Evolutionary conservation across 169 alveolate species (phyloP), one percentile per base, ranked within the genome.

Genomic region (Plasmodium blacklocki): DNA sequence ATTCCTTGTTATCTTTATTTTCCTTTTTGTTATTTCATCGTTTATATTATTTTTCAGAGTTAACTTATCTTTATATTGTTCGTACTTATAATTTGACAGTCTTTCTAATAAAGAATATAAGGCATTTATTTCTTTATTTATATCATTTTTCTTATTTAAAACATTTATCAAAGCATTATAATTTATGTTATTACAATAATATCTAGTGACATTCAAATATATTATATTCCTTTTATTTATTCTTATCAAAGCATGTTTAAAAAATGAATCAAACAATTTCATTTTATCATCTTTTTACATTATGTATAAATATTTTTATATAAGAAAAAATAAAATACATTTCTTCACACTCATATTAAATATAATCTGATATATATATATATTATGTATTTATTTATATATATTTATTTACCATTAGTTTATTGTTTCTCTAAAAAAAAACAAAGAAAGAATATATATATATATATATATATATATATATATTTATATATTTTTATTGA

Each of bases 261-360:
- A 64, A 50, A 62, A 19, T 49, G 45, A 15, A 58, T 43, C 49
- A 56, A 63, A 64, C 21, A 64, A 76, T 76, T 76, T 76, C 89
- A 76, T 76, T 76, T 76, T 76, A 50, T 59, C 88, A 74, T 74
- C 47, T 62, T 74, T 32, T 32, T 32, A 32, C 45, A 32, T 32
- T 32, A 32, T 32, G 45, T 32, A 32, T 32, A 32, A 32, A 32
- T 32, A 32, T 32, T 32, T 32, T 32, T 9, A 32, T 32, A 32
- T 32, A 8, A 32, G 45, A 32, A 32, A 32, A 32, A 32, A 0
- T 32, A 32, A 32, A 32, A 32, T 32, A 32, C 45, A 32, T 32
- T 7, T 32, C 5, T 32, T 32, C 45, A 32, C 45, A 32, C 45
- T 32, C 45, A 32, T 0, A 32, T 32, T 4, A 32, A 32, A 32